Evolutionary conservation across 139 green algal genomes (phyloP).

Genomic region (Closterium sp.): DNA sequence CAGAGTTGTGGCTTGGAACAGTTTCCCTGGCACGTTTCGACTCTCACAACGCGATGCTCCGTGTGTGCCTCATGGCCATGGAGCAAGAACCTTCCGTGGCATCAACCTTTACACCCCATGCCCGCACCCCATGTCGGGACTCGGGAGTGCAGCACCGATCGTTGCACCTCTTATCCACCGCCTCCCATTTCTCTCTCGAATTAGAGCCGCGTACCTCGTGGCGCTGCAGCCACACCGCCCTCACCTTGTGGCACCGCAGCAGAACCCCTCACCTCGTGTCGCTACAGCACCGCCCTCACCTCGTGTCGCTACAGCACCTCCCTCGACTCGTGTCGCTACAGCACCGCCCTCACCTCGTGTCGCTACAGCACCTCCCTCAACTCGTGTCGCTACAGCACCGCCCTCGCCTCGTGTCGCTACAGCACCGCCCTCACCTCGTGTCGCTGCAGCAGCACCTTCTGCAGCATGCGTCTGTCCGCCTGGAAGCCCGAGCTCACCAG

Average conservation of each 20-base stretch:
- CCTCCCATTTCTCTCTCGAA: too few relatives aligned
- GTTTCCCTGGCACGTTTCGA: neutral
- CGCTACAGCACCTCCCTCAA: neutral
- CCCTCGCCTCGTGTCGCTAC: too few relatives aligned
- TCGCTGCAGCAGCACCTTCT: constrained; percentile 80
- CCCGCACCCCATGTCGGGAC: neutral
- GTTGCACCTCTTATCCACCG: neutral
- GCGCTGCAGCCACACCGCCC: too few relatives aligned
- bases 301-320: too few relatives aligned
- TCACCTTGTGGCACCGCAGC: too few relatives aligned
- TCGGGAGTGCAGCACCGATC: too few relatives aligned
- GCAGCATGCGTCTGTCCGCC: constrained; percentile 82
- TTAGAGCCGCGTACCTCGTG: too few relatives aligned
- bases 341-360: neutral
- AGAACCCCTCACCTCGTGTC: too few relatives aligned
- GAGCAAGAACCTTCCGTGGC: neutral
- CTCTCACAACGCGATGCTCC: neutral
- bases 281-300: too few relatives aligned
- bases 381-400: constrained; percentile 59
- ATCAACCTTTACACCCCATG: neutral
- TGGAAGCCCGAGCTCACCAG: constrained; percentile 89
- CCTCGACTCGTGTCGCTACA: too few relatives aligned
- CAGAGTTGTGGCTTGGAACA: neutral
- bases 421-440: neutral
- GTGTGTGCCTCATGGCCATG: too few relatives aligned